These are phyloP conservation scores for Trichophyton equinum DNA, from an alignment of 2,329 filamentous ascomycete genomes.

Conservation along the genomic window DNA sequence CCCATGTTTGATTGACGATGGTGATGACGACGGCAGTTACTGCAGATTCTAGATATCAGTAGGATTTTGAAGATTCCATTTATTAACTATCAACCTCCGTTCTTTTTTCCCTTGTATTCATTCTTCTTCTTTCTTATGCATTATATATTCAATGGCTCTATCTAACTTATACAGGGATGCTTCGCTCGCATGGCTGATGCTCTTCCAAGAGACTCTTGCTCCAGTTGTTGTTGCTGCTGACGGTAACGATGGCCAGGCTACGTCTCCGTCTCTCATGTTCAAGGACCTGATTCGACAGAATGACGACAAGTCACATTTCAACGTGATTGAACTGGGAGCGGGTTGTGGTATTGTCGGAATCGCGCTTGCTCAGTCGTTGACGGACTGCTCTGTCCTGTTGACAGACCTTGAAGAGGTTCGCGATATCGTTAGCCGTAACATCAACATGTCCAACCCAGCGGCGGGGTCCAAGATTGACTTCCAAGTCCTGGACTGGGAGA, in stretches of 20 bases:
- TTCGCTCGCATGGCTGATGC: constrained; percentile 44
- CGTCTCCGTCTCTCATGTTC: constrained; percentile 14
- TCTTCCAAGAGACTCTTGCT: constrained; percentile 28
- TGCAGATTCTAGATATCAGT: neutral
- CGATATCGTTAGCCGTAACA: constrained; percentile 48
- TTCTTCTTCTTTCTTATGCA: no score
- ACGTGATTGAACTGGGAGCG: constrained; percentile 52
- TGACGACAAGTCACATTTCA: constrained; percentile 25
- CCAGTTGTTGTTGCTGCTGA: neutral
- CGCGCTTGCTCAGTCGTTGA: constrained; percentile 44
- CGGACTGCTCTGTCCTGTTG: constrained; percentile 43
- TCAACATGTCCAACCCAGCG: constrained; percentile 33
- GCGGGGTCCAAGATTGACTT: constrained; percentile 36
- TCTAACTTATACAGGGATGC: constrained; percentile 38
- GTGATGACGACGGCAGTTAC: neutral
- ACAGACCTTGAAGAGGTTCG: constrained; percentile 55
- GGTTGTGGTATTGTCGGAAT: constrained; percentile 59
- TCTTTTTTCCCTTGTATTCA: neutral
- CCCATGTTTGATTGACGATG: no score
- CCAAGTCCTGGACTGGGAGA: constrained; percentile 51
- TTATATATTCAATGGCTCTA: neutral
- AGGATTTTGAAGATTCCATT: neutral
- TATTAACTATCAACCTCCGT: neutral
- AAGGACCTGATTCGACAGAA: constrained; percentile 23
- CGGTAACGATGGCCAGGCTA: constrained; percentile 10